Percentiles rank a stretch among this genome's conserved stretches.
Evolutionary conservation across 805 yeast genomes (phyloP).

Genomic region (Yarrowia bubula): DNA sequence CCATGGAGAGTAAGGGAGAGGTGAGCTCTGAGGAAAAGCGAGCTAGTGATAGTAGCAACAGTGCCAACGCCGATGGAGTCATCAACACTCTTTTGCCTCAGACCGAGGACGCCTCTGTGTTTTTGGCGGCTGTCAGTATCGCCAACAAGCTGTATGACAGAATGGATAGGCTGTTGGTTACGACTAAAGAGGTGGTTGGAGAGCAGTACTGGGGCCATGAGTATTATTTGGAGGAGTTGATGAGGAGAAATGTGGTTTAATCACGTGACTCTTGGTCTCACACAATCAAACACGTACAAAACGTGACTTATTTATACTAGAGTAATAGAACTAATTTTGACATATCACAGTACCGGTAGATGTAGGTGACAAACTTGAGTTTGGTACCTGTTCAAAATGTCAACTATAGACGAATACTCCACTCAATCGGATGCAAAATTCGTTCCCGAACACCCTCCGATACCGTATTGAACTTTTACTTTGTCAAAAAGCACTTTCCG

Average conservation of each 20-base stretch:
- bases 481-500: too few species aligned
- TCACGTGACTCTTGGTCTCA: neutral
- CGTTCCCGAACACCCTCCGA: too few species aligned
- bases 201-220: constrained; percentile 36
- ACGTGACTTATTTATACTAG: constrained; percentile 9
- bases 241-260: neutral
- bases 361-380: too few species aligned
- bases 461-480: too few species aligned
- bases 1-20: neutral
- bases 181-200: constrained; percentile 40
- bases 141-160: constrained; percentile 37
- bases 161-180: constrained; percentile 37
- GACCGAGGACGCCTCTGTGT: constrained; percentile 34
- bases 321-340: neutral
- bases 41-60: constrained; percentile 7
- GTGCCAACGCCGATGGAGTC: neutral
- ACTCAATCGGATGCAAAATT: too few species aligned
- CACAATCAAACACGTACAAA: too few species aligned
- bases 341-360: too few species aligned
- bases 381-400: too few species aligned
- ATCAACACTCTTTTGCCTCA: constrained; percentile 34
- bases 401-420: too few species aligned
- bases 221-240: constrained; percentile 27
- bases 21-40: neutral
- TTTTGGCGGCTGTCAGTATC: constrained; percentile 34